These are phyloP conservation scores for Saitoella complicata DNA, from an alignment of 805 yeast genomes.

Conservation along the genomic window DNA sequence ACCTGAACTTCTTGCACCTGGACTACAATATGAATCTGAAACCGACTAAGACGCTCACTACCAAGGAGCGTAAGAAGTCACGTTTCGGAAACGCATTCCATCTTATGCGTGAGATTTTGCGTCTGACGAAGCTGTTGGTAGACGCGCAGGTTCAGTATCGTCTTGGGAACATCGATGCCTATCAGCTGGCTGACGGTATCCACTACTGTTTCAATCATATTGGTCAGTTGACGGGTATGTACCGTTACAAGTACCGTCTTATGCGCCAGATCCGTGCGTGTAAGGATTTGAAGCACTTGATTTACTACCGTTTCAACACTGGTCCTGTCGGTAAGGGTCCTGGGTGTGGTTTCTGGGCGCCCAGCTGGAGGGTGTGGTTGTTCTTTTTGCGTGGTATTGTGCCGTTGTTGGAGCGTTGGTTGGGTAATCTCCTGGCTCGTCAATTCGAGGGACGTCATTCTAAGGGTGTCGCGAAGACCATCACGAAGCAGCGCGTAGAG, in stretches of 20 bases:
- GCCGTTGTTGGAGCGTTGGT: constrained; percentile 87
- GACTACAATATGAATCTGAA: constrained; percentile 92
- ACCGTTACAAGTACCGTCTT: constrained; percentile 89
- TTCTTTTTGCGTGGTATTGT: constrained; percentile 80
- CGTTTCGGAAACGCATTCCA: constrained; percentile 96
- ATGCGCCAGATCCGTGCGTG: constrained; percentile 97
- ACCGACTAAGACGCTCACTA: constrained; percentile 89
- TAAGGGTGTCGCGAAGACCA: constrained; percentile 81
- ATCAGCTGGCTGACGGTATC: constrained; percentile 86
- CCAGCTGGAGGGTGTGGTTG: constrained; percentile 96
- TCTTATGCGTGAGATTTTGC: constrained; percentile 71
- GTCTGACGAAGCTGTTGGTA: constrained; percentile 70
- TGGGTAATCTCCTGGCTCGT: constrained; percentile 75
- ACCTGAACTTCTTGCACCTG: constrained; percentile 77
- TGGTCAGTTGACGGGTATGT: constrained; percentile 92
- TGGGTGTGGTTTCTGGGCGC: constrained; percentile 99
- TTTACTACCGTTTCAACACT: constrained; percentile 68
- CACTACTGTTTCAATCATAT: constrained; percentile 81
- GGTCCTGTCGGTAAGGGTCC: constrained; percentile 86
- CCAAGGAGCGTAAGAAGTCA: constrained; percentile 90
- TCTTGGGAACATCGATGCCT: constrained; percentile 80
- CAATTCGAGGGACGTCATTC: constrained; percentile 93
- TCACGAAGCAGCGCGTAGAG: constrained; percentile 90
- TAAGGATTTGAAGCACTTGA: constrained; percentile 84
- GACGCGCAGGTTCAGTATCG: constrained; percentile 89